Evolutionary conservation across 352 stramenopile genomes (phyloP), one percentile per base, ranked within the genome.

Genomic region (Phytopythium chamaehyphon): DNA sequence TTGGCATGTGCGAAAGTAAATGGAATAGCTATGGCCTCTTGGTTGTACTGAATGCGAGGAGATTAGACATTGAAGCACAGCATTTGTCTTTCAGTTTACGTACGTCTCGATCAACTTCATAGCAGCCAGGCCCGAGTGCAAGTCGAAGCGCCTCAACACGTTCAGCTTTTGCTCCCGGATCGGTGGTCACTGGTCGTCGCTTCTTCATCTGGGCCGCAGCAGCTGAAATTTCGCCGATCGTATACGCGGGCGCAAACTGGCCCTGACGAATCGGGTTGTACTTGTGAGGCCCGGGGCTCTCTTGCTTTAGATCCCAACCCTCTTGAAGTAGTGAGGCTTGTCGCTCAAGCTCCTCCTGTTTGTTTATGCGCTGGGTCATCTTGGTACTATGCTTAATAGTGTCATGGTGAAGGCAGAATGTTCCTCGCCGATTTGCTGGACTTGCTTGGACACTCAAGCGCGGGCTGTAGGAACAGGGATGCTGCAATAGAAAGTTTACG

Each of bases 71-170:
- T n/a, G n/a, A n/a, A n/a, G n/a, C n/a, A 19, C 8, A 54, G 35
- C 8, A 18, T 42, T 12, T 19, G 37, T n/a, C 40, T 39, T 18
- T 42, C 15, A 42, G 37, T 35, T 44, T 37, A 35, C 59, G 46
- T 67, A 77, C 70, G n/a, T 78, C 67, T 44, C 64, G 66, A 39
- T 71, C 67, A 36, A 81, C 61, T 23, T 84, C 63, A 44, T 88
- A 88, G 47, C 59, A 74, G 7, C 76, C 76, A 16, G 73, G 71
- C 5, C 76, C 76, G 4, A 88, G 61, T 14, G 59, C 58, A 6
- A 85, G 16, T 33, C 61, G 61, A 14, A 72, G 48, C 22, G 64
- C 59, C 39, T 60, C 40, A 28, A 58, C 40, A 21, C 55, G 49
- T 31, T 69, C 60, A 4, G 43, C 5, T 12, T 35, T 15, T 19